A percentile compares a stretch with the other conserved stretches of the same genome.
These are phyloP conservation scores for Sporothrix mexicana DNA, from an alignment of 2,329 filamentous ascomycete genomes.

Conservation along the genomic window DNA sequence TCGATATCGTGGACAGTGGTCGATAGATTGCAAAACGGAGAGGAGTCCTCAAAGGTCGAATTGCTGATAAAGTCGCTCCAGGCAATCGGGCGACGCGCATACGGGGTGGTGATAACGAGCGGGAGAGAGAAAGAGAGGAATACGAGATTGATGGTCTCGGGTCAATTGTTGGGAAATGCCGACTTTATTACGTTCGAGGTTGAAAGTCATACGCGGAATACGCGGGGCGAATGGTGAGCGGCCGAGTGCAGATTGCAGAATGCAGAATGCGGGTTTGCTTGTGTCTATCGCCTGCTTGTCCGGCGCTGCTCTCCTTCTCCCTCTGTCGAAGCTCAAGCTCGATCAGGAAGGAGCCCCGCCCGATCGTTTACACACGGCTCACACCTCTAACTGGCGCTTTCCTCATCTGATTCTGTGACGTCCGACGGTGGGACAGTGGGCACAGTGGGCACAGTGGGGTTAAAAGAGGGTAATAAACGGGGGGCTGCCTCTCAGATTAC, in stretches of 20 bases:
- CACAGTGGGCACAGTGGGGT: slow-evolving; percentile 2
- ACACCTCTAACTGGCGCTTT: background rate
- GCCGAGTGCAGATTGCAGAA: no score
- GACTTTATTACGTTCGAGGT: background rate
- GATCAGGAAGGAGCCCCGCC: slow-evolving; percentile 34
- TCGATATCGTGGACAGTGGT: background rate
- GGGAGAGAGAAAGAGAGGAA: background rate
- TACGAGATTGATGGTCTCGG: background rate
- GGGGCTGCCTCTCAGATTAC: background rate
- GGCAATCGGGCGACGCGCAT: slow-evolving; percentile 27
- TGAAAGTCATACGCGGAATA: background rate
- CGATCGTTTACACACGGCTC: slow-evolving; percentile 26
- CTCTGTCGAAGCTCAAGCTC: slow-evolving; percentile 20
- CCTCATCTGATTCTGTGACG: background rate
- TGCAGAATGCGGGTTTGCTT: no score
- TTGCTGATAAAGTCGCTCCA: background rate
- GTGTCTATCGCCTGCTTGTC: background rate
- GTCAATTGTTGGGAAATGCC: background rate
- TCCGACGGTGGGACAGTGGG: background rate
- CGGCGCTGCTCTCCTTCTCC: background rate
- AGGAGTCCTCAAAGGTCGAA: background rate
- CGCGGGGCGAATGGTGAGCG: slow-evolving; percentile 6
- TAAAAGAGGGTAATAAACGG: background rate
- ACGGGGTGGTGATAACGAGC: background rate
- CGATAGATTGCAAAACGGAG: background rate